phyloP scores from a whole-genome alignment of 192 early-diverging fungal genomes.

The Endogone sp. region DNA sequence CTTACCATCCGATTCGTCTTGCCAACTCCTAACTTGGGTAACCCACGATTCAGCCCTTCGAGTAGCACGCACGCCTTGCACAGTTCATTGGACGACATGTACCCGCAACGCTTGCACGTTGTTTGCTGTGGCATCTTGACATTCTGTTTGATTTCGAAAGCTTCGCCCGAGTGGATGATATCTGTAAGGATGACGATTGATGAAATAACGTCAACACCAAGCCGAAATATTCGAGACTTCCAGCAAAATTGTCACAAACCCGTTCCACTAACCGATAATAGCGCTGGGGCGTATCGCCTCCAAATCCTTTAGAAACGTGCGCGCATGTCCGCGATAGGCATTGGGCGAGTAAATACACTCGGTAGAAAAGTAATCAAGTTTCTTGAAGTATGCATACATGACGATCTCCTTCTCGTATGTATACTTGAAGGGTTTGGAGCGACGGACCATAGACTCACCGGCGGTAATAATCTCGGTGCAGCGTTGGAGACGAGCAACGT shows the following conservation, averaged over 20 bases:
- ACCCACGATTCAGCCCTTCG: constrained; percentile 87
- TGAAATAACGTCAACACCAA: constrained; percentile 12
- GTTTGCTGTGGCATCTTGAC: constrained; percentile 60
- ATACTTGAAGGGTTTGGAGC: constrained; percentile 98
- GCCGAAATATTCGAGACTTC: neutral
- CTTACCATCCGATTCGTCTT: constrained; percentile 38
- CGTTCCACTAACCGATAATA: constrained; percentile 67
- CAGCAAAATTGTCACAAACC: neutral
- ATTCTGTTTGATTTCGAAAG: constrained; percentile 63
- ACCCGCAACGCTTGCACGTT: constrained; percentile 87
- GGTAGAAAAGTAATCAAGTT: constrained; percentile 97
- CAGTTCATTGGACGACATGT: constrained; percentile 85
- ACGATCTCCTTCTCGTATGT: constrained; percentile 99
- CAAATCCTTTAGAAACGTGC: constrained; percentile 93
- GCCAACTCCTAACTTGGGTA: constrained; percentile 69
- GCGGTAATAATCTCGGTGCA: constrained; percentile 91
- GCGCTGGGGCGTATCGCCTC: constrained; percentile 83
- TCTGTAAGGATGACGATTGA: constrained; percentile 39
- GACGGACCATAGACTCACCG: constrained; percentile 69
- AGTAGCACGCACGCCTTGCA: constrained; percentile 95
- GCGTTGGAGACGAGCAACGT: constrained; percentile 82
- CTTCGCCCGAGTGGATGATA: constrained; percentile 94
- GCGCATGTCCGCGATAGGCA: constrained; percentile 93
- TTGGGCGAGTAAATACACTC: constrained; percentile 98
- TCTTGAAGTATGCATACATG: constrained; percentile 98